Evolutionary conservation across 2,329 filamentous ascomycete genomes (phyloP), one percentile per base, ranked within the genome.

Genomic region (Sarocladiaceae sp.): DNA sequence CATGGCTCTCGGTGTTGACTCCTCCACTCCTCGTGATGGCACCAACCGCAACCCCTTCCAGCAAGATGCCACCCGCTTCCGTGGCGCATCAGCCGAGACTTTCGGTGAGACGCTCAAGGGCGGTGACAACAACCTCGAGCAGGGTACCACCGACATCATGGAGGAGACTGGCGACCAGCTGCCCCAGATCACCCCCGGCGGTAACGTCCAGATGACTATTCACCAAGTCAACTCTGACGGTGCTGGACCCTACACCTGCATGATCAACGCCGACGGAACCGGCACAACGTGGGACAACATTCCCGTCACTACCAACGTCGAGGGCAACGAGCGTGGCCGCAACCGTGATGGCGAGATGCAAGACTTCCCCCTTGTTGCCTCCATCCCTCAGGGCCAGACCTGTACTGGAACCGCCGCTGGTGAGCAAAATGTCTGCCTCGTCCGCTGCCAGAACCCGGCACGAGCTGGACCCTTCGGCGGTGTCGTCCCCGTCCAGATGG

Each of bases 31-130:
- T 23, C 73, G 80, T 50, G 80, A 82, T 58, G 81, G 80, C 60
- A 81, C 77, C n/a, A 65, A 66, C 46, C 79, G 82, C 64, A 78
- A 70, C 58, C 80, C 80, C 19, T 83, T 81, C 67, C 79, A 84
- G 55, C 74, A 78, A 50, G 80, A 84, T 47, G 68, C 78, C 10
- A 82, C 78, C 44, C 71, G 82, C 55, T 83, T 84, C 61, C 70
- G 72, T 45, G 75, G 80, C 47, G 71, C 7, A 75, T 76, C 42
- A 78, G 76, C 52, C 68, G 74, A 47, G 83, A 80, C 55, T 80
- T 81, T 35, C 72, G 80, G 49, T 84, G 79, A 7, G 68, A 82
- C 79, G 56, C 57, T 76, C 41, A 55, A 65, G 45, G 81, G 81
- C 37, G 77, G 73, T 64, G 83, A 83, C 55, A 75, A 83, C 50